Evolutionary conservation across 2,329 filamentous ascomycete genomes (phyloP), one percentile per base, ranked within the genome.

Genomic region (Phialophora chinensis): DNA sequence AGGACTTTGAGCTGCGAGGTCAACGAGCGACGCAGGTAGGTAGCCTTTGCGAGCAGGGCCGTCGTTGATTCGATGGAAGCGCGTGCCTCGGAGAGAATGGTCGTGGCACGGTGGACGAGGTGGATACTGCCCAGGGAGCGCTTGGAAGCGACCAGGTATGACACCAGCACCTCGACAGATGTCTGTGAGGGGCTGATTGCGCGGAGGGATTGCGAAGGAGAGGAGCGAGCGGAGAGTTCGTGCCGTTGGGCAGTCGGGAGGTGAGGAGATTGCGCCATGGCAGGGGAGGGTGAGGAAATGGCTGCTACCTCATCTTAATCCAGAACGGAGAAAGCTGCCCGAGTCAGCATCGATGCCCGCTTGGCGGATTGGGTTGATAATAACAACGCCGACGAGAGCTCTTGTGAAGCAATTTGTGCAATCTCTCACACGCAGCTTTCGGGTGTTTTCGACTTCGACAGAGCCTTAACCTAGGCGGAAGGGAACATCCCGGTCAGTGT

Each of bases 71-170:
- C 91, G 70, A 97, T 84, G 38, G 91, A 86, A 35, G 85, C 82
- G 38, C 92, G 89, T 4, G 93, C 92, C 14, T 87, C 83, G 23
- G 87, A 92, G 53, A 95, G 90, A 63, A 97, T 88, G 74, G 96
- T 91, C 75, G 95, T 93, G 71, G 93, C 93, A 66, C 91, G 91
- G 76, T 91, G 89, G 60, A 97, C 92, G 67, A 91, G 88, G 50
- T 85, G 87, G 77, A 96, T 93, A 11, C 92, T 92, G 17, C 91
- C 91, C 4, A 98, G 85, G 0, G 93, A 93, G 53, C 92, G 88
- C 77, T 97, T 97, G 8, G 94, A 91, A 33, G 90, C 89, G 49
- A 97, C 87, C 42, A 97, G 89, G 79, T 96, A 89, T 61, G 88
- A 86, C 63, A 97, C 91, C 52, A 98, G 87, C 27, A 87, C 88